Evolutionary conservation across 2,329 filamentous ascomycete genomes (phyloP).

Genomic region (Xenoacremonium recifei): DNA sequence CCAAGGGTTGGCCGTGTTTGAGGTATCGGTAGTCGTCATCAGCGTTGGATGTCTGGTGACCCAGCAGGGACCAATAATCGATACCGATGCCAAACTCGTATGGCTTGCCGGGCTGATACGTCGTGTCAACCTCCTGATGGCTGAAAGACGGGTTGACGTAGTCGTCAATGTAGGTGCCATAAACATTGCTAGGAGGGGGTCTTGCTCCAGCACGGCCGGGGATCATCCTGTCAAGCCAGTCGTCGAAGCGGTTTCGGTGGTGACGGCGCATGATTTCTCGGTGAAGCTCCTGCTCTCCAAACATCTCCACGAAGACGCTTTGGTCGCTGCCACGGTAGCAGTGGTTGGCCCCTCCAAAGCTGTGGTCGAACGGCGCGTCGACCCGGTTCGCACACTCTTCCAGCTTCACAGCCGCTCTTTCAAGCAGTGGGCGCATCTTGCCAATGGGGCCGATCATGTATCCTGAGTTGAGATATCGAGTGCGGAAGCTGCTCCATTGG

Average conservation of each 20-base stretch:
- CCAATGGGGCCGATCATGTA: slow-evolving; percentile 25
- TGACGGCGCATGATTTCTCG: slow-evolving; percentile 28
- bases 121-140: slow-evolving; percentile 18
- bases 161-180: slow-evolving; percentile 15
- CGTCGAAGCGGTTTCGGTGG: slow-evolving; percentile 18
- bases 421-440: slow-evolving; percentile 20
- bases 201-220: slow-evolving; percentile 18
- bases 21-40: slow-evolving; percentile 23
- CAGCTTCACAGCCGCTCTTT: slow-evolving; percentile 21
- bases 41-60: slow-evolving; percentile 24
- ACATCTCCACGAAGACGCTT: slow-evolving; percentile 28
- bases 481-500: slow-evolving; percentile 16
- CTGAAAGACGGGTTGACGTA: slow-evolving; percentile 22
- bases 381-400: slow-evolving; percentile 14
- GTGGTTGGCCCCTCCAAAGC: slow-evolving; percentile 7
- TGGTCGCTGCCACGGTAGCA: slow-evolving; percentile 28
- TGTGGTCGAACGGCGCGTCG: slow-evolving; percentile 12
- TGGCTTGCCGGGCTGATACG: slow-evolving; percentile 16
- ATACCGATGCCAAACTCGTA: slow-evolving; percentile 26
- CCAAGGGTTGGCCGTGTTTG: slow-evolving; percentile 16
- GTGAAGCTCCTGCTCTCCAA: slow-evolving; percentile 29
- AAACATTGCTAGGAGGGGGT: slow-evolving; percentile 15
- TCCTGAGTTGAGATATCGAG: slow-evolving; percentile 25
- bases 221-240: slow-evolving; percentile 18
- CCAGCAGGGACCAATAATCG: slow-evolving; percentile 27